Percentiles rank a stretch among this genome's conserved stretches.
Evolutionary conservation across 441 rosid species (phyloP).

Genomic region (Pelargonium myrrhifolium): DNA sequence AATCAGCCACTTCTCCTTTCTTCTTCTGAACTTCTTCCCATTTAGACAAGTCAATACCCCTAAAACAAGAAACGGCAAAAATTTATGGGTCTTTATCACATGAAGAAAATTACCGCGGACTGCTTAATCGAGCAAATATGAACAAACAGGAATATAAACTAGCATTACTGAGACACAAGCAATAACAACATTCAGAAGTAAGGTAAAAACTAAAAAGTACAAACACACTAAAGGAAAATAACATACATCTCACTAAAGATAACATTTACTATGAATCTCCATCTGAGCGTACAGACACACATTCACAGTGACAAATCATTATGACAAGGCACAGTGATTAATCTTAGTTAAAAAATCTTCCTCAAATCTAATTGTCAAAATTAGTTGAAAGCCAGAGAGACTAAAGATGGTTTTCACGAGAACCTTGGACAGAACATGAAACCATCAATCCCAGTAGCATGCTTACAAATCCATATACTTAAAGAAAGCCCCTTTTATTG

Average conservation of each 20-base stretch:
- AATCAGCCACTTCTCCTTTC: slow-evolving; percentile 58
- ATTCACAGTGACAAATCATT: neutral
- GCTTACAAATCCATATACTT: no score
- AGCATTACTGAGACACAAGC: neutral
- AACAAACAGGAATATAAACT: neutral
- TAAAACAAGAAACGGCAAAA: slow-evolving; percentile 23
- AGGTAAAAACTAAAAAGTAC: no score
- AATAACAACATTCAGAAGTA: neutral
- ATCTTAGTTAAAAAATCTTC: no score
- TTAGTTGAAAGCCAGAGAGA: neutral
- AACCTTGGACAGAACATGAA: no score
- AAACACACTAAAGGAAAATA: no score
- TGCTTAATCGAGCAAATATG: neutral
- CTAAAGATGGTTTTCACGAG: no score
- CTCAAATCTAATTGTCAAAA: neutral
- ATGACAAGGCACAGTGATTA: neutral
- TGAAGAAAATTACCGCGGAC: neutral
- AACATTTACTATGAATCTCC: no score
- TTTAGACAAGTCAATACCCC: slow-evolving; percentile 69
- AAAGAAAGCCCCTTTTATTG: no score
- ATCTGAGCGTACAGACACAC: no score
- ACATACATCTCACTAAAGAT: no score
- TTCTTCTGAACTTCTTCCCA: slow-evolving; percentile 67
- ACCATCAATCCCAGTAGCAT: no score
- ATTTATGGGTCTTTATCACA: neutral